Evolutionary conservation across 2,329 filamentous ascomycete genomes (phyloP), one percentile per base, ranked within the genome.

Genomic region (Sclerotiophoma versabilis): DNA sequence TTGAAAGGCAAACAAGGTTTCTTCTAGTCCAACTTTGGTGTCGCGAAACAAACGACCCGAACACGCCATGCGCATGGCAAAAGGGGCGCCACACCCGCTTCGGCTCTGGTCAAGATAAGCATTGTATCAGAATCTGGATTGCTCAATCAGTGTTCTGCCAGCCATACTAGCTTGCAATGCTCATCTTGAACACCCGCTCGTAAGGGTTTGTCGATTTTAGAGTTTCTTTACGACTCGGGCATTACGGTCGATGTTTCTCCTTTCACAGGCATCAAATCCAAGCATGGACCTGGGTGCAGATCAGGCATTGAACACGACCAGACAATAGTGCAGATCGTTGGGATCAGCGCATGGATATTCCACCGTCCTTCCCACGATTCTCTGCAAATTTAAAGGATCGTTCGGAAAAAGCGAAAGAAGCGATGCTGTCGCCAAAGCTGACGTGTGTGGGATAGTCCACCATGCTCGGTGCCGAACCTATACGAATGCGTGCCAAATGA

Each of bases 401-500:
- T 6, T n/a, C 17, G n/a, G n/a, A n/a, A n/a, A n/a, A n/a, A n/a
- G n/a, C n/a, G n/a, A n/a, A n/a, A n/a, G n/a, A n/a, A n/a, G n/a
- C n/a, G n/a, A n/a, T n/a, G n/a, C n/a, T n/a, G n/a, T n/a, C n/a
- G n/a, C n/a, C n/a, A n/a, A n/a, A n/a, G n/a, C n/a, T n/a, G n/a
- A n/a, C n/a, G n/a, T n/a, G n/a, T n/a, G n/a, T n/a, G n/a, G n/a
- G n/a, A n/a, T n/a, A n/a, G n/a, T n/a, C n/a, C n/a, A n/a, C n/a
- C n/a, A n/a, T n/a, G n/a, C n/a, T n/a, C n/a, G n/a, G n/a, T n/a
- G n/a, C n/a, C n/a, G n/a, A n/a, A n/a, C n/a, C n/a, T n/a, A n/a
- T n/a, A n/a, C n/a, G n/a, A n/a, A 23, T 39, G 19, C 33, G n/a
- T 44, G 19, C 33, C 48, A 38, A 39, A 51, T 45, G 7, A 9